phyloP scores from a whole-genome alignment of 2,329 filamentous ascomycete species.

The Talaromyces sp. region DNA sequence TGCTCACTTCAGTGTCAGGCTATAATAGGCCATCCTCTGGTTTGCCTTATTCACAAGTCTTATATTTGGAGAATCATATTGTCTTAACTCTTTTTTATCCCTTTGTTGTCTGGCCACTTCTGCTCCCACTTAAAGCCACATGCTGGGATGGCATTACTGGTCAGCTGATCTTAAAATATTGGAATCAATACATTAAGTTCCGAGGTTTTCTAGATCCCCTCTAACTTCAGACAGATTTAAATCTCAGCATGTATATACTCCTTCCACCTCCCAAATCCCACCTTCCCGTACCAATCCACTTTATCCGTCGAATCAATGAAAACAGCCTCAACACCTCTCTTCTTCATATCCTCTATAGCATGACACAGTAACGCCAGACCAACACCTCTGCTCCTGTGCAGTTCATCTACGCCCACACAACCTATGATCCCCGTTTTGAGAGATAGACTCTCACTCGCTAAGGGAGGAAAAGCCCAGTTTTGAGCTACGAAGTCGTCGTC shows the following conservation, averaged over 20 bases:
- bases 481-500: constrained; percentile 28
- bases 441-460: constrained; percentile 32
- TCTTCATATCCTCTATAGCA: constrained; percentile 44
- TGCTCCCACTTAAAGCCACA: neutral
- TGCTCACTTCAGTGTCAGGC: too few relatives aligned
- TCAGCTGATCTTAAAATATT: neutral
- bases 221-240: neutral
- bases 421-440: constrained; percentile 41
- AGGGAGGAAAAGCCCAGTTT: constrained; percentile 41
- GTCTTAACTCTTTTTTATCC: neutral
- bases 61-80: neutral
- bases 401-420: constrained; percentile 43
- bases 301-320: constrained; percentile 46
- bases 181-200: too few relatives aligned
- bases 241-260: constrained; percentile 38
- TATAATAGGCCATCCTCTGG: neutral
- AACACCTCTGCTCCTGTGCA: constrained; percentile 38
- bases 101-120: neutral
- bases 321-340: constrained; percentile 40
- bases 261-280: constrained; percentile 40
- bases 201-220: too few relatives aligned
- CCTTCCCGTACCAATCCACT: constrained; percentile 44
- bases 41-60: neutral
- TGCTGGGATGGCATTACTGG: neutral
- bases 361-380: constrained; percentile 43